These are phyloP conservation scores for Ophiostoma ips DNA, from an alignment of 2,329 filamentous ascomycete species.

Conservation along the genomic window DNA sequence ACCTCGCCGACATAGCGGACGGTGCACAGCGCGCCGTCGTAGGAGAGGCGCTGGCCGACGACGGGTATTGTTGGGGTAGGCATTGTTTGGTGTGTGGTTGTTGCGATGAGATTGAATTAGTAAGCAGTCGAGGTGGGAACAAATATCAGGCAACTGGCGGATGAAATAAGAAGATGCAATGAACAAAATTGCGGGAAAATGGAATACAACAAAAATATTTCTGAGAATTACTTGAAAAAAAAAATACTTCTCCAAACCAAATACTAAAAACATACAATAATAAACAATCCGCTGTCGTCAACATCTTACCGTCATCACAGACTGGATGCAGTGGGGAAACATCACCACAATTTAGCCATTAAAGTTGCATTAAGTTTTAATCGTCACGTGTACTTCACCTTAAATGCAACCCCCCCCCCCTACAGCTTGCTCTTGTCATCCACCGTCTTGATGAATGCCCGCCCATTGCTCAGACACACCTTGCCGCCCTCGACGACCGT, in stretches of 20 bases:
- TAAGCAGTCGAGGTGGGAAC: background rate
- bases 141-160: background rate
- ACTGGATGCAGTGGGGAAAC: background rate
- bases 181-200: background rate
- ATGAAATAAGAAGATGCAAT: background rate
- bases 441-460: conserved; percentile 59
- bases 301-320: background rate
- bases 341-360: background rate
- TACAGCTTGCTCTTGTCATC: conserved; percentile 50
- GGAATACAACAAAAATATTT: background rate
- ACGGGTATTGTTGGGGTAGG: conserved; percentile 12
- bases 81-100: background rate
- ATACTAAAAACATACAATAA: no score
- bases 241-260: no score
- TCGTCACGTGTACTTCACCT: background rate
- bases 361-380: background rate
- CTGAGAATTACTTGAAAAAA: no score
- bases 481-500: conserved; percentile 69
- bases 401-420: no score
- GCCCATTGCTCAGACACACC: conserved; percentile 75
- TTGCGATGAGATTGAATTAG: no score
- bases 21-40: conserved; percentile 64
- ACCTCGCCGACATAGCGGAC: conserved; percentile 72
- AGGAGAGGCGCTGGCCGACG: conserved; percentile 66
- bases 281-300: background rate